These are phyloP conservation scores for Lithospermum erythrorhizon DNA, from an alignment of 257 asterid genomes.

Conservation along the genomic window DNA sequence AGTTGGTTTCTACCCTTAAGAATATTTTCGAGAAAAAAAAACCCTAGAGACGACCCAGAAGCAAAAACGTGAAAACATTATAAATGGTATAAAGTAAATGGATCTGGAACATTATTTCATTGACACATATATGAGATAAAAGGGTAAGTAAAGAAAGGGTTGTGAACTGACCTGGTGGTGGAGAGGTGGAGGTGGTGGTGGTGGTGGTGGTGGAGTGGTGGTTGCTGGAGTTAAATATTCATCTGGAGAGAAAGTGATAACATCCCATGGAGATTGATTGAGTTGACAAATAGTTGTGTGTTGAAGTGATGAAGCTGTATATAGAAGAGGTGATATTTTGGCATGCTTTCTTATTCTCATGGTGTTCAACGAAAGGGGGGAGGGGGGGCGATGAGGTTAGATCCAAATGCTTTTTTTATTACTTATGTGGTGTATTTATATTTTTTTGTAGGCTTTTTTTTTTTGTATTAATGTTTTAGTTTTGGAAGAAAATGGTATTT, in stretches of 20 bases:
- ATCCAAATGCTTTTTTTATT: no score
- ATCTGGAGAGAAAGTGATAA: constrained; percentile 32
- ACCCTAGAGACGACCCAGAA: no score
- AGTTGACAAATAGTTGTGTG: constrained; percentile 26
- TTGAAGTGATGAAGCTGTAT: constrained; percentile 4
- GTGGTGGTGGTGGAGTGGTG: constrained; percentile 13
- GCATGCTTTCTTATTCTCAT: constrained; percentile 49
- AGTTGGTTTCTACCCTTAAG: no score
- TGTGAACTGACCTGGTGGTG: constrained; percentile 17
- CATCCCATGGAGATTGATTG: constrained; percentile 71
- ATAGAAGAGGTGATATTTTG: constrained; percentile 23
- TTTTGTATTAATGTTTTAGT: no score
- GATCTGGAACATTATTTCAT: not conserved
- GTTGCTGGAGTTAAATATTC: no score
- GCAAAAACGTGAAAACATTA: no score
- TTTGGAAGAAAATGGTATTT: no score
- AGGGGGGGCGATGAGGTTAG: no score
- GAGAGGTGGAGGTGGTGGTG: constrained; percentile 17
- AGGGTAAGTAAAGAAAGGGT: not conserved
- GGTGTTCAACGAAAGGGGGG: constrained; percentile 1
- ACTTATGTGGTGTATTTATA: no score
- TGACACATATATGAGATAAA: not conserved
- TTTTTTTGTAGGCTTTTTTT: no score
- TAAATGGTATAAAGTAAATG: constrained; percentile 8
- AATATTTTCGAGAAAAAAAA: no score